phyloP scores from a whole-genome alignment of 306 rosid genomes.

The barrel medic (Medicago truncatula) region MtrunA17r5.0-ANR NC_053048.1:38757001-38757500 shows the following conservation, averaged over 20 bases:
- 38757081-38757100: constrained; percentile 41
- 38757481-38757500: constrained; percentile 22
- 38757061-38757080: constrained; percentile 29
- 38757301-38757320: constrained; percentile 58
- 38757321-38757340: constrained; percentile 39
- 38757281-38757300: constrained; percentile 51
- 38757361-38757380: constrained; percentile 34
- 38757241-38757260: constrained; percentile 61
- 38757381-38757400: constrained; percentile 13
- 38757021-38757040: constrained; percentile 30
- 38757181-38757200: constrained; percentile 51
- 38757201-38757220: constrained; percentile 43
- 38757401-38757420: constrained; percentile 13
- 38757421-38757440: not conserved
- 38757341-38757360: constrained; percentile 38
- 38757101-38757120: constrained; percentile 36
- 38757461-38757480: not conserved
- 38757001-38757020: constrained; percentile 27
- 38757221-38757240: constrained; percentile 53
- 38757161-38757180: constrained; percentile 58
- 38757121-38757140: constrained; percentile 46
- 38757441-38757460: not conserved
- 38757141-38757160: constrained; percentile 68
- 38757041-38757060: constrained; percentile 17
- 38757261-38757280: constrained; percentile 52